Percentiles rank a stretch among this genome's conserved stretches.
Conservation (phyloP, 768 basidiomycete species). For the Leccinum ochraceum region DNA sequence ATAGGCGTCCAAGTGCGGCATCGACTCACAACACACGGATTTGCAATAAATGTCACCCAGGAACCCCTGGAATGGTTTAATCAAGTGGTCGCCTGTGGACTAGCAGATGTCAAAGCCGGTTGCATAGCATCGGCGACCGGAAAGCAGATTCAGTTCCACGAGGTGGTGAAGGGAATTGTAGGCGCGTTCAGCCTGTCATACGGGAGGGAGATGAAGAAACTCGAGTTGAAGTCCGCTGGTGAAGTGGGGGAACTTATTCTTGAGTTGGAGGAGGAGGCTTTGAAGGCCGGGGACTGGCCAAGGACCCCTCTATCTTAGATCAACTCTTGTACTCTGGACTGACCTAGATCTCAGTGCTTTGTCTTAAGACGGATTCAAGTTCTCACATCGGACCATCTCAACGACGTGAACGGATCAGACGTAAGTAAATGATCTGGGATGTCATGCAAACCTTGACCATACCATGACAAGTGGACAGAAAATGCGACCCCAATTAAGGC, state of each 20-base stretch:
- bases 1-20: conserved; percentile 97
- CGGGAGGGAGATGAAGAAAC: conserved; percentile 47
- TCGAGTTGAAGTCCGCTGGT: conserved; percentile 44
- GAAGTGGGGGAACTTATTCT: conserved; percentile 50
- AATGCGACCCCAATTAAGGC: not conserved
- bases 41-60: conserved; percentile 84
- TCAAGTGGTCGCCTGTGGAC: conserved; percentile 86
- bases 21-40: conserved; percentile 92
- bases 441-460: not conserved
- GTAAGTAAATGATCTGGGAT: not conserved
- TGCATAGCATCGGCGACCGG: conserved; percentile 55
- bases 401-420: not conserved
- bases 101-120: conserved; percentile 78
- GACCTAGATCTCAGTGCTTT: not conserved
- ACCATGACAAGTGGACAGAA: not conserved
- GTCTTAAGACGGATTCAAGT: not conserved
- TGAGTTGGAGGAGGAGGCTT: conserved; percentile 47
- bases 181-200: conserved; percentile 48
- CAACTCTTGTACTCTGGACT: not conserved
- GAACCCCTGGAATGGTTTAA: conserved; percentile 88
- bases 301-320: conserved; percentile 14
- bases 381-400: not conserved
- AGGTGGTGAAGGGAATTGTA: conserved; percentile 54
- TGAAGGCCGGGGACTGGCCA: conserved; percentile 44
- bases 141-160: conserved; percentile 41